Conservation (phyloP, 1,139 yeast genomes). For the Candida sp. region DNA sequence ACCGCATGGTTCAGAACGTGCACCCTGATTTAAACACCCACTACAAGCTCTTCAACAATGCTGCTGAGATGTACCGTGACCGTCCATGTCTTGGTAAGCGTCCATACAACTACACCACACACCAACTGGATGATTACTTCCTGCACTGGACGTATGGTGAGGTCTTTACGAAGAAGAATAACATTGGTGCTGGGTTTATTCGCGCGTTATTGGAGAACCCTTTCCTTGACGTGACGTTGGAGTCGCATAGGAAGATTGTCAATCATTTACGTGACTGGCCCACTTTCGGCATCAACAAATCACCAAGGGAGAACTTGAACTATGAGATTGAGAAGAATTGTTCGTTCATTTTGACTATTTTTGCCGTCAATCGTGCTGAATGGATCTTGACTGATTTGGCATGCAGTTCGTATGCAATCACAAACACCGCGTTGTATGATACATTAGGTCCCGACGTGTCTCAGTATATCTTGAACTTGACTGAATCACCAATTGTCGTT, state of each 20-base stretch:
- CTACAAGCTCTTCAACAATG: slow-evolving; percentile 26
- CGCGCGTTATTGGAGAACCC: slow-evolving; percentile 25
- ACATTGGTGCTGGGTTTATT: slow-evolving; percentile 36
- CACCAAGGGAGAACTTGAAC: slow-evolving; percentile 9
- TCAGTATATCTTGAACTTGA: slow-evolving; percentile 29
- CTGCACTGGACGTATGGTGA: slow-evolving; percentile 20
- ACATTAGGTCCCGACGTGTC: slow-evolving; percentile 35
- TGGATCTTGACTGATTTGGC: slow-evolving; percentile 43
- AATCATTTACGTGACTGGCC: slow-evolving; percentile 24
- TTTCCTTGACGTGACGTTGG: slow-evolving; percentile 20
- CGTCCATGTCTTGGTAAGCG: slow-evolving; percentile 35
- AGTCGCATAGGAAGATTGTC: slow-evolving; percentile 24
- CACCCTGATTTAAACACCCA: slow-evolving; percentile 32
- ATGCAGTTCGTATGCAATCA: slow-evolving; percentile 33
- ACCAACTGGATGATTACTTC: slow-evolving; percentile 19
- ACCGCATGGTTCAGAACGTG: slow-evolving; percentile 13
- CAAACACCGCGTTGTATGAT: slow-evolving; percentile 41
- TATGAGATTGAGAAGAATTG: slow-evolving; percentile 14
- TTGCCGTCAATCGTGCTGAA: slow-evolving; percentile 34
- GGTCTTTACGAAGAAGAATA: slow-evolving; percentile 18
- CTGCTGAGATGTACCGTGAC: slow-evolving; percentile 22
- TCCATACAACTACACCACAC: slow-evolving; percentile 25
- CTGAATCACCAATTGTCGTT: slow-evolving; percentile 34
- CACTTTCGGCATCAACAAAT: slow-evolving; percentile 16
- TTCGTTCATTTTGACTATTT: slow-evolving; percentile 35